A percentile compares a stretch with the other conserved stretches of the same genome.
Evolutionary conservation across 2,329 filamentous ascomycete genomes (phyloP).

Genomic region (Ascochyta koolunga): DNA sequence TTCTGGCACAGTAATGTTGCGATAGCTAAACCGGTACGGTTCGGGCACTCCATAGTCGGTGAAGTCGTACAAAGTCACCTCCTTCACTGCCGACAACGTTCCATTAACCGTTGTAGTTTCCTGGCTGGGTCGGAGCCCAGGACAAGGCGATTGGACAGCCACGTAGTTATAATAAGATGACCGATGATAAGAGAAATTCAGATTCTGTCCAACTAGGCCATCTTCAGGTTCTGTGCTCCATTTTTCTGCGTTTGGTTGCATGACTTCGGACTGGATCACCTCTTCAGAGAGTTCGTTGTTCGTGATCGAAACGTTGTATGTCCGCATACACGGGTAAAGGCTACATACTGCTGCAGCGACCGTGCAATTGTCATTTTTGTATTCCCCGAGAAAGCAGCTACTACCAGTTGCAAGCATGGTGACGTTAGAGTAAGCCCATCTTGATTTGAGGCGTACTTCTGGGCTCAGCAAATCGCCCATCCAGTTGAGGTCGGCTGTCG

Average conservation of each 20-base stretch:
- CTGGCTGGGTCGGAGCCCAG: not conserved
- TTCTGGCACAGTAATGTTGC: not conserved
- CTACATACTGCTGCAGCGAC: not conserved
- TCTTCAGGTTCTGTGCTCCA: too few species aligned
- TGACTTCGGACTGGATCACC: not conserved
- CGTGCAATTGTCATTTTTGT: not conserved
- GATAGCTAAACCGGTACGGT: not conserved
- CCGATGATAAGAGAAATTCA: too few species aligned
- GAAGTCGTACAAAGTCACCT: not conserved
- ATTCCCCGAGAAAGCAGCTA: not conserved
- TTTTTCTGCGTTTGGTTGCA: not conserved
- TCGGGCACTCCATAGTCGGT: not conserved
- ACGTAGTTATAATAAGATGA: not conserved
- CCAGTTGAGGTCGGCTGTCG: not conserved
- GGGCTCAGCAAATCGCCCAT: not conserved
- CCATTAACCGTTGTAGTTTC: not conserved
- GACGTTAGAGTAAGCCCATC: conserved; percentile 3
- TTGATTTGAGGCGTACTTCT: not conserved
- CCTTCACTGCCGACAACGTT: not conserved
- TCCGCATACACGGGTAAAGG: conserved; percentile 1
- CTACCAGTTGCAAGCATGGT: not conserved
- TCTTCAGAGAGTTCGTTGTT: not conserved
- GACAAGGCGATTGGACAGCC: not conserved
- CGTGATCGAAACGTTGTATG: not conserved
- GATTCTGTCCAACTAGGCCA: too few species aligned